A percentile compares a stretch with the other conserved stretches of the same genome.
phyloP scores from a whole-genome alignment of 2,329 filamentous ascomycete genomes.

The Phoma sp. region DNA sequence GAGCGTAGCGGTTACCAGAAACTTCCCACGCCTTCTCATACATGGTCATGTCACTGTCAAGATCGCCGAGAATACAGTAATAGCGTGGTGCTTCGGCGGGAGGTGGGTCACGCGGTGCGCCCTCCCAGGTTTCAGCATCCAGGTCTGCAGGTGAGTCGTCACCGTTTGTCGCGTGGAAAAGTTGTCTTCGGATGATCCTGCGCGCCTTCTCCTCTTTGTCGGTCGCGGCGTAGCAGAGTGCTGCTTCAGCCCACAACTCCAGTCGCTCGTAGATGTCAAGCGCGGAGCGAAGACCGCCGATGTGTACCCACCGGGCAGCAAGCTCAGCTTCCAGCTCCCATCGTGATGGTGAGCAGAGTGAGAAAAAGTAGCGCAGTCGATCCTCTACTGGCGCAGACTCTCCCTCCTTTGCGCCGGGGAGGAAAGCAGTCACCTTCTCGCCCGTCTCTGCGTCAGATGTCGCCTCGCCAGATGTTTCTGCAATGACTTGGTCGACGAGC shows the following conservation, averaged over 20 bases:
- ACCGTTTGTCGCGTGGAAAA: constrained; percentile 71
- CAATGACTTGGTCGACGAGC: constrained; percentile 92
- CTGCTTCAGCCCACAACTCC: constrained; percentile 93
- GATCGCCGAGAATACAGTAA: constrained; percentile 92
- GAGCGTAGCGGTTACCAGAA: constrained; percentile 79
- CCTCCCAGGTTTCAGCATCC: constrained; percentile 65
- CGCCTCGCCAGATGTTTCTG: constrained; percentile 69
- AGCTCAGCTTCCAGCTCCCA: constrained; percentile 97
- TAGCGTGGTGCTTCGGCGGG: constrained; percentile 85
- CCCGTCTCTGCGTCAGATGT: constrained; percentile 37
- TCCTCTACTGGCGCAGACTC: constrained; percentile 82
- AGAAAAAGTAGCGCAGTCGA: constrained; percentile 82
- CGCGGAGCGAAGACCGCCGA: constrained; percentile 87
- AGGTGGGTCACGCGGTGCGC: constrained; percentile 72
- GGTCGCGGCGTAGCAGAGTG: constrained; percentile 82
- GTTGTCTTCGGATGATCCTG: constrained; percentile 75
- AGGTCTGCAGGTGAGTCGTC: constrained; percentile 49
- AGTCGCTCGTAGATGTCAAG: constrained; percentile 95
- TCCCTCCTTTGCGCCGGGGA: constrained; percentile 75
- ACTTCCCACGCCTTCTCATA: constrained; percentile 90
- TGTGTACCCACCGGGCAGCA: constrained; percentile 87
- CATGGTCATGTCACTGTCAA: constrained; percentile 75
- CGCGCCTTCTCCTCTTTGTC: constrained; percentile 85
- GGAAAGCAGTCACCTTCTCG: constrained; percentile 73
- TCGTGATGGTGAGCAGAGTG: constrained; percentile 80